Evolutionary conservation across 2,329 filamentous ascomycete genomes (phyloP).

Genomic region (Fusarium nodosum): DNA sequence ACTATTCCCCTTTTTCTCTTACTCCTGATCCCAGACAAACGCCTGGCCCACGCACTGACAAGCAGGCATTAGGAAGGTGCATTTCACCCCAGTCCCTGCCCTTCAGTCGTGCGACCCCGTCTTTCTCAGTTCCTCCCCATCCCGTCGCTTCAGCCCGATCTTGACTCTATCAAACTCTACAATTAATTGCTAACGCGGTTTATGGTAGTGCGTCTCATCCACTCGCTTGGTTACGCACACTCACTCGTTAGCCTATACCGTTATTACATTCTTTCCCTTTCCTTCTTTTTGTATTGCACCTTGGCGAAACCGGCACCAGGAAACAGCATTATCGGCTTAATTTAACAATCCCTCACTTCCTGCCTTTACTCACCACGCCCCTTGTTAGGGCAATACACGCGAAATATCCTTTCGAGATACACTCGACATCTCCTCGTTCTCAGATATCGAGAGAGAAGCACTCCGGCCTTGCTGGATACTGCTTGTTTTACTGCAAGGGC

Average conservation of each 20-base stretch:
- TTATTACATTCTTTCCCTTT: conserved; percentile 37
- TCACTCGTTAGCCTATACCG: conserved; percentile 34
- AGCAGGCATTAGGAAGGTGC: conserved; percentile 43
- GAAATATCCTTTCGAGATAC: conserved; percentile 32
- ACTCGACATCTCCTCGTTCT: conserved; percentile 9
- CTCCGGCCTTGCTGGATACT: conserved; percentile 18
- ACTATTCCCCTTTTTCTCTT: conserved; percentile 38
- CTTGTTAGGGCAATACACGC: conserved; percentile 38
- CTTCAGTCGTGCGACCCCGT: conserved; percentile 43
- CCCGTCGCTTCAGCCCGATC: conserved; percentile 38
- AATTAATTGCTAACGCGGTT: conserved; percentile 40
- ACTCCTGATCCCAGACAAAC: conserved; percentile 32
- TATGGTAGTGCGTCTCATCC: conserved; percentile 46
- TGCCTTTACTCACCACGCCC: conserved; percentile 25
- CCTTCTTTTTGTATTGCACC: conserved; percentile 26
- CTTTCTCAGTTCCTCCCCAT: conserved; percentile 34
- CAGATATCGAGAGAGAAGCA: conserved; percentile 1
- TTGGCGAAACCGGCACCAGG: conserved; percentile 9
- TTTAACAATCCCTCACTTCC: conserved; percentile 38
- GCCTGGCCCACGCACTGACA: conserved; percentile 39
- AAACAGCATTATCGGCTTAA: conserved; percentile 23
- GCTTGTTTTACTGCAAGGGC: conserved; percentile 21
- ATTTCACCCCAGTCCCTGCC: conserved; percentile 39
- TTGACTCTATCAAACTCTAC: conserved; percentile 33
- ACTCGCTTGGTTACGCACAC: conserved; percentile 45